A percentile compares a stretch with the other conserved stretches of the same genome.
These are phyloP conservation scores for Globisporangium okanoganense DNA, from an alignment of 352 stramenopile species.

Conservation along the genomic window DNA sequence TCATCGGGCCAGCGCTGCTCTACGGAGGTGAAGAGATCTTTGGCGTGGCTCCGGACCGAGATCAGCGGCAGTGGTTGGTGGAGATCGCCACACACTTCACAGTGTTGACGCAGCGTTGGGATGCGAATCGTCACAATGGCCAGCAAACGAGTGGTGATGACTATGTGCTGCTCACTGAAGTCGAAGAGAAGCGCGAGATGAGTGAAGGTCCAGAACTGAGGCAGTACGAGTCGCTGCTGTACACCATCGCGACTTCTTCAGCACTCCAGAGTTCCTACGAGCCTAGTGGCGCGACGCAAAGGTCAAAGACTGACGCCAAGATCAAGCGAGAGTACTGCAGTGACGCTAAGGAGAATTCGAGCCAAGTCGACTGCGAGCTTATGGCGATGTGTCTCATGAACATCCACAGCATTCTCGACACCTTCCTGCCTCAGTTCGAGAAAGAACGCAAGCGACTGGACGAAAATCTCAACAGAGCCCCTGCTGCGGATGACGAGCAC, in stretches of 20 bases:
- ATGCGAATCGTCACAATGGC: background rate
- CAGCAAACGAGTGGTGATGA: background rate
- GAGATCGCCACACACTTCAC: slow-evolving; percentile 13
- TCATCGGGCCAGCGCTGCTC: slow-evolving; percentile 43
- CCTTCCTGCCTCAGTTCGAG: slow-evolving; percentile 26
- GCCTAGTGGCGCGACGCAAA: background rate
- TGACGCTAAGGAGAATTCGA: background rate
- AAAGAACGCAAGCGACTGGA: slow-evolving; percentile 10
- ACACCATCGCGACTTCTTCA: slow-evolving; percentile 12
- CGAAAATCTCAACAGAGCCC: slow-evolving; percentile 6
- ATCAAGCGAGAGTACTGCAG: background rate
- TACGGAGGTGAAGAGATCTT: slow-evolving; percentile 19
- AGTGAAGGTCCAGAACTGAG: background rate
- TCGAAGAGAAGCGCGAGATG: background rate
- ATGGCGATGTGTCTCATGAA: slow-evolving; percentile 62
- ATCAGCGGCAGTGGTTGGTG: slow-evolving; percentile 15
- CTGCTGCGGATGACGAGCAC: slow-evolving; percentile 9
- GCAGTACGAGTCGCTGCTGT: slow-evolving; percentile 14
- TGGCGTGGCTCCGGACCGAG: slow-evolving; percentile 8
- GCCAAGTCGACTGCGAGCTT: slow-evolving; percentile 29
- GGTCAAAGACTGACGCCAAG: background rate
- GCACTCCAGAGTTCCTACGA: slow-evolving; percentile 11
- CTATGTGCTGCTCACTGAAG: slow-evolving; percentile 1
- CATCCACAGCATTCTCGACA: slow-evolving; percentile 56
- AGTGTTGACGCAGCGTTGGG: slow-evolving; percentile 8